Conservation (phyloP, 768 basidiomycete genomes). For the Russula emetica region DNA sequence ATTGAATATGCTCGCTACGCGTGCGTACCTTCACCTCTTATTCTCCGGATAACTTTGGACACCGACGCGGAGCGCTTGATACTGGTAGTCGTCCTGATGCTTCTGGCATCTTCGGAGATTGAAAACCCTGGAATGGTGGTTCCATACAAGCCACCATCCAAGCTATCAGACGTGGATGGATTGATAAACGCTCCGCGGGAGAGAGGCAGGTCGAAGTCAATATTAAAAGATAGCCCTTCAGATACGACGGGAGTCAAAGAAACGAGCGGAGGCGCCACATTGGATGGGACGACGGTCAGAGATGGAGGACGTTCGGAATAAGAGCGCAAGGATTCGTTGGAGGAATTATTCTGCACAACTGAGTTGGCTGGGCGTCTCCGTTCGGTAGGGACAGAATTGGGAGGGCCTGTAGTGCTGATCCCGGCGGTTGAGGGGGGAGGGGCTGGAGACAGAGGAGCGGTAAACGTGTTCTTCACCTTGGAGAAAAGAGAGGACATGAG, state of each 20-base stretch:
- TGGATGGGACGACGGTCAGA: constrained; percentile 47
- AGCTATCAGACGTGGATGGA: constrained; percentile 51
- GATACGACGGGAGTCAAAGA: constrained; percentile 83
- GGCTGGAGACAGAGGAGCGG: constrained; percentile 57
- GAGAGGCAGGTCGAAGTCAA: constrained; percentile 59
- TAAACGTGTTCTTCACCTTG: constrained; percentile 74
- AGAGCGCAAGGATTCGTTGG: constrained; percentile 46
- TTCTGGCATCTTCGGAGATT: constrained; percentile 85
- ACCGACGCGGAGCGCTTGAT: constrained; percentile 76
- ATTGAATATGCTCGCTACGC: constrained; percentile 11
- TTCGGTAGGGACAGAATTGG: constrained; percentile 40
- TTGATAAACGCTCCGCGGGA: constrained; percentile 48
- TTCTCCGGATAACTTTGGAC: constrained; percentile 84
- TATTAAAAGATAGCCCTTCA: constrained; percentile 64
- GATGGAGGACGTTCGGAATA: constrained; percentile 56
- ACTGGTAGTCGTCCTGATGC: constrained; percentile 70
- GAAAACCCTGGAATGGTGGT: constrained; percentile 89
- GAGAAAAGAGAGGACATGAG: constrained; percentile 77
- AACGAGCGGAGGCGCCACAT: constrained; percentile 75
- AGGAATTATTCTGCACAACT: constrained; percentile 42
- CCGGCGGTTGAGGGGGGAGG: constrained; percentile 39
- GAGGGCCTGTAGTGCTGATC: constrained; percentile 29
- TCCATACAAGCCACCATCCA: constrained; percentile 57
- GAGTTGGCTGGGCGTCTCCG: constrained; percentile 57
- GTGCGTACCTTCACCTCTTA: constrained; percentile 78